Conservation (phyloP, 352 stramenopile species). For the Aphanomyces invadans region DNA sequence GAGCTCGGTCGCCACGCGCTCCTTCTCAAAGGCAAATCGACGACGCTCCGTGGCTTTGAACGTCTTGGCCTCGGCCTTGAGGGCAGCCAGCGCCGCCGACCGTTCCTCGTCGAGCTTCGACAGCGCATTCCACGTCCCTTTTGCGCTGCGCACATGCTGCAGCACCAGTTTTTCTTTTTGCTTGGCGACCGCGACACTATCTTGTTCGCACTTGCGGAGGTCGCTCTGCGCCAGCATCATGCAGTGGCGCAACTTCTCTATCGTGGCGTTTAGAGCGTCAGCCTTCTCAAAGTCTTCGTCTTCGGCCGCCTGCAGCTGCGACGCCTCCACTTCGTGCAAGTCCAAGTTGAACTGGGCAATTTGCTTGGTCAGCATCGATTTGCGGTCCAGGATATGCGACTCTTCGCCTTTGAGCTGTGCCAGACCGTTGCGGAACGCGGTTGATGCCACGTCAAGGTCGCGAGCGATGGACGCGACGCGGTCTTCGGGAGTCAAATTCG, state of each 20-base stretch:
- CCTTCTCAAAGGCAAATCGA: constrained; percentile 65
- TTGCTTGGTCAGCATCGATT: constrained; percentile 51
- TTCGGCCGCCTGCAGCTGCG: constrained; percentile 70
- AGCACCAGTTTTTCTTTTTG: constrained; percentile 70
- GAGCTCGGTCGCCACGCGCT: constrained; percentile 37
- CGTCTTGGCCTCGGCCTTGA: constrained; percentile 50
- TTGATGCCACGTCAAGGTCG: constrained; percentile 65
- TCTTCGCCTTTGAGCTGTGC: constrained; percentile 71
- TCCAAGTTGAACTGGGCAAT: constrained; percentile 77
- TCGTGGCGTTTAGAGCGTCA: constrained; percentile 67
- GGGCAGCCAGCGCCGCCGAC: constrained; percentile 37
- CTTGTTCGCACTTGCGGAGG: constrained; percentile 64
- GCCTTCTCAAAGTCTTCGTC: constrained; percentile 82
- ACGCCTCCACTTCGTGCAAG: constrained; percentile 63
- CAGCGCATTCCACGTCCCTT: constrained; percentile 57
- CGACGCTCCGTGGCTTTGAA: constrained; percentile 69
- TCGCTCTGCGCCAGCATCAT: constrained; percentile 77
- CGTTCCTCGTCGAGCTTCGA: constrained; percentile 75
- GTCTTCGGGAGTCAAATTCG: constrained; percentile 43
- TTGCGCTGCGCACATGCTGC: constrained; percentile 65
- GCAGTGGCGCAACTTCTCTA: constrained; percentile 73
- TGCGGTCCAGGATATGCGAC: constrained; percentile 57
- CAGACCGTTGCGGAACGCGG: constrained; percentile 53
- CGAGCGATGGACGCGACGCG: constrained; percentile 55
- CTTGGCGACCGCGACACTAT: constrained; percentile 61